Conservation (phyloP, 441 rosid species). For the Aquilaria agallochum region DNA sequence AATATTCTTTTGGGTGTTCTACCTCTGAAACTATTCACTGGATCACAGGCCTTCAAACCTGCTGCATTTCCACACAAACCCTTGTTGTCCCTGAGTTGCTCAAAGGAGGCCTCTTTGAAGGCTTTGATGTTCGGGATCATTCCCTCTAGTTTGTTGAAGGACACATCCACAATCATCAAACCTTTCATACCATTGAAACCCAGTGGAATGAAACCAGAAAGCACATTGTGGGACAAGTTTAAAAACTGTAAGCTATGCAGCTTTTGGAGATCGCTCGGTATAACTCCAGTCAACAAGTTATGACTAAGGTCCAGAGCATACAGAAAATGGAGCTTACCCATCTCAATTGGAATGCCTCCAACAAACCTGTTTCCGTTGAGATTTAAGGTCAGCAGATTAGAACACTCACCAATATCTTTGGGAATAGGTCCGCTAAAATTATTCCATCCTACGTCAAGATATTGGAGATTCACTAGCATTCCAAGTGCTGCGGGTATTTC, state of each 20-base stretch:
- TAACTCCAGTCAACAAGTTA: constrained; percentile 8
- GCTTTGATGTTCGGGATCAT: constrained; percentile 5
- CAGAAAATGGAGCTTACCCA: neutral
- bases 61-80: neutral
- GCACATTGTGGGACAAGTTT: constrained; percentile 22
- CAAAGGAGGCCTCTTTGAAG: neutral
- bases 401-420: neutral
- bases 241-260: constrained; percentile 15
- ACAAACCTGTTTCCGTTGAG: constrained; percentile 16
- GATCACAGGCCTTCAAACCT: neutral
- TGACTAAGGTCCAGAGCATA: constrained; percentile 15
- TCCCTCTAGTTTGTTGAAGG: constrained; percentile 6
- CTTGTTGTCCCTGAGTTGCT: too few species aligned
- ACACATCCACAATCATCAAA: constrained; percentile 11
- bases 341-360: constrained; percentile 5
- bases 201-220: constrained; percentile 10
- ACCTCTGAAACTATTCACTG: too few species aligned
- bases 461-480: constrained; percentile 3
- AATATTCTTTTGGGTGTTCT: too few species aligned
- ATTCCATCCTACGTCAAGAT: constrained; percentile 20
- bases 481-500: constrained; percentile 14
- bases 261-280: constrained; percentile 5
- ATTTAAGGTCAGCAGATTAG: constrained; percentile 12
- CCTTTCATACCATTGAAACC: constrained; percentile 5
- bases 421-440: constrained; percentile 17